Conservation (phyloP, 73 alveolate species). For the Paraurostyla sp. region DNA sequence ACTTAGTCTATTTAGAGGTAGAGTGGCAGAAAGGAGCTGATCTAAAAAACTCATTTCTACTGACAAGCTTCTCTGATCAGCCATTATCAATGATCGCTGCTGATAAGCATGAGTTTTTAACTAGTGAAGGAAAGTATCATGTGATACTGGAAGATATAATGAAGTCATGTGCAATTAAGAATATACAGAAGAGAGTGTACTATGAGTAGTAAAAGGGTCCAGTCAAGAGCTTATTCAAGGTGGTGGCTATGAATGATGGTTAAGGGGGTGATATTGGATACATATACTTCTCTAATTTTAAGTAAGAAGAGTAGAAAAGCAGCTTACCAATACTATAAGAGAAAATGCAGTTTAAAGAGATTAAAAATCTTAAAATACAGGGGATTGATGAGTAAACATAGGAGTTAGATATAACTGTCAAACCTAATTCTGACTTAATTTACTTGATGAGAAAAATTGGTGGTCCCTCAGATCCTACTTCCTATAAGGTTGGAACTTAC, state of each 20-base stretch:
- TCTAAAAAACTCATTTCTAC: not conserved
- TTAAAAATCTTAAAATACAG: constrained; percentile 1
- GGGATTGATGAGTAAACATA: not conserved
- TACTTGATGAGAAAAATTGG: constrained; percentile 14
- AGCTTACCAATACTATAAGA: not conserved
- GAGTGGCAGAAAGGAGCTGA: constrained; percentile 18
- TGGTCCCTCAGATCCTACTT: not conserved
- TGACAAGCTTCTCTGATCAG: not conserved
- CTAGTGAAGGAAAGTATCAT: not conserved
- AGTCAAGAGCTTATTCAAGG: not conserved
- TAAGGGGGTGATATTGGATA: constrained; percentile 46
- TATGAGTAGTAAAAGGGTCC: constrained; percentile 22
- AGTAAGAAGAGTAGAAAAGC: not conserved
- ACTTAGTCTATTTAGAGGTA: not conserved
- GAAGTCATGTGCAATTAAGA: constrained; percentile 17
- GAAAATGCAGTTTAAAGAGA: not conserved
- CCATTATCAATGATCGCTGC: not conserved
- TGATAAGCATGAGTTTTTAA: constrained; percentile 15
- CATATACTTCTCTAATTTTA: constrained; percentile 24
- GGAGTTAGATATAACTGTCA: constrained; percentile 21
- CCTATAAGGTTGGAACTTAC: constrained; percentile 23
- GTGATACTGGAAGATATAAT: not conserved
- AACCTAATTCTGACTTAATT: not conserved
- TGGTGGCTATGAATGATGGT: constrained; percentile 29
- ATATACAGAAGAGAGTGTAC: constrained; percentile 7